These are phyloP conservation scores for Phaeosphaeriaceae sp. DNA, from an alignment of 2,329 filamentous ascomycete species.

Conservation along the genomic window DNA sequence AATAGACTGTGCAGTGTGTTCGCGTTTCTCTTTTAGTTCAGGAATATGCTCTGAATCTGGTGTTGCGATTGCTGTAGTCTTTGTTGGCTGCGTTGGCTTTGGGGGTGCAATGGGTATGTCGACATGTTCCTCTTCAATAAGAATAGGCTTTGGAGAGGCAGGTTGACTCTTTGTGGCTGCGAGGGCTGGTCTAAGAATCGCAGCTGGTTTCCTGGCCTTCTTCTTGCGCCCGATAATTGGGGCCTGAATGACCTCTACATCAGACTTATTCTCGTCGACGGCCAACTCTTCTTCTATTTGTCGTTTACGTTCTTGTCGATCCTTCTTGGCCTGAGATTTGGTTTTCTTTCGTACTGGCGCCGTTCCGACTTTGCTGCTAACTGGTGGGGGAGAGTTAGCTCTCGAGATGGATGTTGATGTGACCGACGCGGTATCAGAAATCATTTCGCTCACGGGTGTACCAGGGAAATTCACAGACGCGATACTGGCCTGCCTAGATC, in stretches of 20 bases:
- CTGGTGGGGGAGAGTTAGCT: conserved; percentile 69
- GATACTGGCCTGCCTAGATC: conserved; percentile 60
- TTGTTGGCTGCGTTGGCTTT: conserved; percentile 25
- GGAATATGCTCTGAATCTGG: conserved; percentile 23
- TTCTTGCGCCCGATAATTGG: conserved; percentile 82
- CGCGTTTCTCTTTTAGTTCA: conserved; percentile 40
- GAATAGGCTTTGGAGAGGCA: conserved; percentile 37
- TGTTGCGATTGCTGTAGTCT: conserved; percentile 27
- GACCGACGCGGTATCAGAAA: conserved; percentile 79
- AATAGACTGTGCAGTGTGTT: conserved; percentile 44
- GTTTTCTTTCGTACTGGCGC: conserved; percentile 73
- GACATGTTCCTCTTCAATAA: conserved; percentile 35
- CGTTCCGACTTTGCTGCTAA: conserved; percentile 69
- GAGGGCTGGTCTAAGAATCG: conserved; percentile 28
- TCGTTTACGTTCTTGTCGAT: conserved; percentile 66
- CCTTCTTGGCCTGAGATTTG: conserved; percentile 80
- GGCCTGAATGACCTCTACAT: conserved; percentile 63
- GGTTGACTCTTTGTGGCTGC: conserved; percentile 35
- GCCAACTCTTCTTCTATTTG: conserved; percentile 67
- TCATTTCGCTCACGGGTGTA: conserved; percentile 74
- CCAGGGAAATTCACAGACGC: conserved; percentile 69
- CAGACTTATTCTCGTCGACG: conserved; percentile 52
- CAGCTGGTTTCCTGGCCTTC: conserved; percentile 74
- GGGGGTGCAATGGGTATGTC: conserved; percentile 19
- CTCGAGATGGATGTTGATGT: conserved; percentile 75